These are phyloP conservation scores for Clarireedia monteithiana DNA, from an alignment of 2,329 filamentous ascomycete species.

Conservation along the genomic window DNA sequence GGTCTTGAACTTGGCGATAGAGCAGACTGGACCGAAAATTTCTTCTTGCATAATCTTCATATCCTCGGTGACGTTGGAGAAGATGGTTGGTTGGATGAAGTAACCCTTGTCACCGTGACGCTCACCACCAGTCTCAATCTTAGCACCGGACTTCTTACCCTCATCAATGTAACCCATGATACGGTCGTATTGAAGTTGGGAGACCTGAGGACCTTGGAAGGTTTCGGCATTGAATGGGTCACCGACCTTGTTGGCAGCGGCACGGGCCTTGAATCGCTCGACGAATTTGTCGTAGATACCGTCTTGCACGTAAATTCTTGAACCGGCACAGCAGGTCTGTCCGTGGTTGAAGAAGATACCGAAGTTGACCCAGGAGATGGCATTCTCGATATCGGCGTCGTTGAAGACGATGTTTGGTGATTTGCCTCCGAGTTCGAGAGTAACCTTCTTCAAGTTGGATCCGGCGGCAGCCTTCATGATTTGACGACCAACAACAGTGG, in stretches of 20 bases:
- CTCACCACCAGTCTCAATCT: constrained; percentile 55
- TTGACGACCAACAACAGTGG: constrained; percentile 51
- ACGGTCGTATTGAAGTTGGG: constrained; percentile 60
- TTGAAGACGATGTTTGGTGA: constrained; percentile 55
- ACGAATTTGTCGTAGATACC: constrained; percentile 65
- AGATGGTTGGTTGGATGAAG: constrained; percentile 69
- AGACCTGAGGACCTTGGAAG: constrained; percentile 66
- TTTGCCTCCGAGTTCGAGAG: constrained; percentile 56
- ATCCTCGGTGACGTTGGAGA: constrained; percentile 60
- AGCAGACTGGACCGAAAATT: constrained; percentile 67
- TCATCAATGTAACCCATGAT: constrained; percentile 60
- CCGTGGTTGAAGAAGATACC: constrained; percentile 38
- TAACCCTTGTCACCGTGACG: constrained; percentile 59
- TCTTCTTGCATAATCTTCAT: constrained; percentile 72
- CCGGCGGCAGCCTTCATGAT: constrained; percentile 58
- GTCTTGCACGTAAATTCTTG: constrained; percentile 63
- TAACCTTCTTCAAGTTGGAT: constrained; percentile 59
- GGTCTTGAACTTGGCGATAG: constrained; percentile 62
- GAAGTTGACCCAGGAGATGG: constrained; percentile 54
- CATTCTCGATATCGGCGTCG: constrained; percentile 53
- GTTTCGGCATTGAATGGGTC: constrained; percentile 58
- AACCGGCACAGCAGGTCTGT: constrained; percentile 49
- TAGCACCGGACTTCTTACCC: constrained; percentile 59
- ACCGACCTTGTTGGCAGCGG: constrained; percentile 55
- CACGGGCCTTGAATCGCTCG: constrained; percentile 55